A percentile compares a stretch with the other conserved stretches of the same genome.
Evolutionary conservation across 345 rosid genomes (phyloP).

Genomic region (Salix udensis): DNA sequence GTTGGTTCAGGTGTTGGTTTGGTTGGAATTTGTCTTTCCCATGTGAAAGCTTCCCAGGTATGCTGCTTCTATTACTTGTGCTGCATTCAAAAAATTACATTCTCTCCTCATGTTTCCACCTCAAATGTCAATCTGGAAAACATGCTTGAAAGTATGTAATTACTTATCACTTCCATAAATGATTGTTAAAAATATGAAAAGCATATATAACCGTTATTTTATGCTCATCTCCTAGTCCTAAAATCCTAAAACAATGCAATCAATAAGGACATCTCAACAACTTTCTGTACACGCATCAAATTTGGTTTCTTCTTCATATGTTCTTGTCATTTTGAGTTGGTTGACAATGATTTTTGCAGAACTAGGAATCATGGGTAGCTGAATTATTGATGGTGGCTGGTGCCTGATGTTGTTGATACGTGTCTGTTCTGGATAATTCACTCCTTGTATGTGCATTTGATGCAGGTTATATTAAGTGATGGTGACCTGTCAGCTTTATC

Average conservation of each 20-base stretch:
- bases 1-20: constrained; percentile 91
- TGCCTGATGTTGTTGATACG: neutral
- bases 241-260: neutral
- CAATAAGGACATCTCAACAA: neutral
- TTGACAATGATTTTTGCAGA: neutral
- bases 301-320: neutral
- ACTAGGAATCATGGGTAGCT: neutral
- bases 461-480: constrained; percentile 71
- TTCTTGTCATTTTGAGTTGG: neutral
- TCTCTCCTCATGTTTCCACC: neutral
- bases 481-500: constrained; percentile 70
- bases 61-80: neutral
- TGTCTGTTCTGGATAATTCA: neutral
- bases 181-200: neutral
- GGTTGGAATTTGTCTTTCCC: constrained; percentile 79
- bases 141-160: neutral
- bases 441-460: neutral
- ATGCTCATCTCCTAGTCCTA: neutral
- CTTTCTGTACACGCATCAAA: neutral
- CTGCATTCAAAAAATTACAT: neutral
- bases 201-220: too few species aligned
- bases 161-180: neutral
- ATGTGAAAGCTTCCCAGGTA: constrained; percentile 73
- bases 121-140: neutral
- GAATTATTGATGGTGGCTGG: neutral